Percentiles rank a stretch among this genome's conserved stretches.
These are phyloP conservation scores for Penicillium sp. DNA, from an alignment of 2,329 filamentous ascomycete species.

Conservation along the genomic window DNA sequence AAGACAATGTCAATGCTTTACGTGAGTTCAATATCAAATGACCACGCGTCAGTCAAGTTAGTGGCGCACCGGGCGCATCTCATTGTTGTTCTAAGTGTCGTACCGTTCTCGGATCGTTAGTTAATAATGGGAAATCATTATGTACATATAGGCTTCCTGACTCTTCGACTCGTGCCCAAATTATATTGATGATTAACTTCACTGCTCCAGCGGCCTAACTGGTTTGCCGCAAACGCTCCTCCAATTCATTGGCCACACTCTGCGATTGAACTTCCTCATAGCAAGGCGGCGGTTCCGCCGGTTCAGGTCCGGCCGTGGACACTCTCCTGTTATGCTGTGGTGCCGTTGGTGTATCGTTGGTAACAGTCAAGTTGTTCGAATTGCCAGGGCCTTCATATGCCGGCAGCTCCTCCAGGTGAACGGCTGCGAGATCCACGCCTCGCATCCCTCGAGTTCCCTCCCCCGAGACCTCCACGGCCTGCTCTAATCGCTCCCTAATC, in stretches of 20 bases:
- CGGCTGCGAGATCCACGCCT: slow-evolving; percentile 58
- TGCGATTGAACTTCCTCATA: slow-evolving; percentile 90
- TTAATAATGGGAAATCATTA: slow-evolving; percentile 14
- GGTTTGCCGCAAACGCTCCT: slow-evolving; percentile 51
- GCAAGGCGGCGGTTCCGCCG: slow-evolving; percentile 76
- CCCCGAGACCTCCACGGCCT: slow-evolving; percentile 63
- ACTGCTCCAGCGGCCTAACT: slow-evolving; percentile 18
- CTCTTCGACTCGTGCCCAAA: background rate
- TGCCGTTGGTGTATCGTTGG: slow-evolving; percentile 8
- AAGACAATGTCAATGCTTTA: background rate
- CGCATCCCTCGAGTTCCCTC: slow-evolving; percentile 44
- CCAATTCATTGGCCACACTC: slow-evolving; percentile 70
- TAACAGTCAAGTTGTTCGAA: slow-evolving; percentile 19
- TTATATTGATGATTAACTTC: background rate
- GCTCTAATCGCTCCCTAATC: slow-evolving; percentile 77
- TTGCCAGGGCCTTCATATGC: slow-evolving; percentile 69
- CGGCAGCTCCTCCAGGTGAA: slow-evolving; percentile 83
- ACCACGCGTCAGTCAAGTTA: background rate
- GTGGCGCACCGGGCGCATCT: slow-evolving; percentile 1
- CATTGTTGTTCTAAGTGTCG: slow-evolving; percentile 6
- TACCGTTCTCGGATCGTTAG: slow-evolving; percentile 8
- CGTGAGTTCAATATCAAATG: background rate
- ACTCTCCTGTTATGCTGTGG: slow-evolving; percentile 22
- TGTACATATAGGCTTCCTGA: slow-evolving; percentile 14
- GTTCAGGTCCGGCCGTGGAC: slow-evolving; percentile 38